Conservation (phyloP, 1,284 basidiomycete genomes). For the Microbotryum violaceum region DNA sequence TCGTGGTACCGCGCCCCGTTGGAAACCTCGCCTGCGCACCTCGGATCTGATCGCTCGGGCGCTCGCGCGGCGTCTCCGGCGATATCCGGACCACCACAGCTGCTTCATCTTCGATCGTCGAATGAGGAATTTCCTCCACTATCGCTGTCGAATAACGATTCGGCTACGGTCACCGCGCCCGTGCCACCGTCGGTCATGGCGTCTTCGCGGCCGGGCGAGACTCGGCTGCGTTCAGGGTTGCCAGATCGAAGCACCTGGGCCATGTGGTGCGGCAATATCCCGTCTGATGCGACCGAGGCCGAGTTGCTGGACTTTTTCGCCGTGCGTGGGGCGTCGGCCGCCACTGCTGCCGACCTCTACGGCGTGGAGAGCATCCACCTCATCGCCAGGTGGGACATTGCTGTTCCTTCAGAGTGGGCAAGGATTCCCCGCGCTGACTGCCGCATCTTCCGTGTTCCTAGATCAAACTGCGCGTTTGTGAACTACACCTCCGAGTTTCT, state of each 20-base stretch:
- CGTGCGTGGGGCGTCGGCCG: background rate
- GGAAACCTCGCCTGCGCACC: no score
- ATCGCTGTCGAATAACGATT: no score
- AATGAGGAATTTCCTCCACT: no score
- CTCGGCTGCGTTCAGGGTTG: background rate
- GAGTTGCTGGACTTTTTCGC: constrained; percentile 1
- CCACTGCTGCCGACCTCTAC: background rate
- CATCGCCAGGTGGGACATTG: background rate
- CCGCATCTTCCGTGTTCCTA: background rate
- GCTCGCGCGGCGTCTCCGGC: no score
- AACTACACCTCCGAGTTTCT: constrained; percentile 2
- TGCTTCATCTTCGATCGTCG: no score
- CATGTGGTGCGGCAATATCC: constrained; percentile 2
- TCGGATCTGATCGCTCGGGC: no score
- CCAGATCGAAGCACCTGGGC: background rate
- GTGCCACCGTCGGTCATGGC: no score
- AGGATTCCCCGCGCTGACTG: no score
- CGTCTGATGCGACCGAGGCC: background rate
- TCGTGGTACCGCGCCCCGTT: no score
- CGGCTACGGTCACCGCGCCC: no score
- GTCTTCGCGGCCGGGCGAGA: background rate
- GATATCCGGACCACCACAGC: no score
- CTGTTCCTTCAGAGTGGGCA: no score
- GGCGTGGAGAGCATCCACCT: background rate
- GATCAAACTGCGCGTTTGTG: constrained; percentile 11